Base-by-base conservation (phyloP, 352 stramenopile genomes). In the Phytophthora podocarpi region DNA sequence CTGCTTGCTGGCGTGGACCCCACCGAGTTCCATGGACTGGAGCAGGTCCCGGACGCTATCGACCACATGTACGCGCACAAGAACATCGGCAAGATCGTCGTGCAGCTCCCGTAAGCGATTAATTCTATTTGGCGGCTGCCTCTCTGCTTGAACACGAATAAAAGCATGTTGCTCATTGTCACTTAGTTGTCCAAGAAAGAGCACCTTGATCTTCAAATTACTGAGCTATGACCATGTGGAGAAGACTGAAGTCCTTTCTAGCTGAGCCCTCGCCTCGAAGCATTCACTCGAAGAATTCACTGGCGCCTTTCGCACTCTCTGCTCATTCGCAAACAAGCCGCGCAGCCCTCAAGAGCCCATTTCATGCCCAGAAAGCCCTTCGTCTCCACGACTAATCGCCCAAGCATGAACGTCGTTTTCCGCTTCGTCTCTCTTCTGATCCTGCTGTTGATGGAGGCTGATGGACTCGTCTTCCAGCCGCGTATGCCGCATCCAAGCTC, bases 1-100 rank as follows among this genome's bases (percentile, higher is more conserved):
- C 52, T 87, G 16, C 57, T 76, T 10, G 64, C 73, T 11, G 71
- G 72, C 9, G 64, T 87, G 4, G 78, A 82, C 39, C 40, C 59
- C 8, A 76, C 55, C 8, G 59, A 75, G 24, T 80, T 85, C 40
- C 70, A 78, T 5, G 57, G 67, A 21, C 80, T 93, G 7, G 68
- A 86, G 41, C 46, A 72, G 21, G 66, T 91, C 16, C 41, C 66
- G 0, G 68, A 82, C 12, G 84, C 71, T 37, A 74, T 91, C 30
- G 73, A 82, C 48, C 70, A 86, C 67, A 79, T 91, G 57, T 89
- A 86, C 47, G 70, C 60, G 16, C 74, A 82, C 68, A 84, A 87
- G 36, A 87, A 85, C 37, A 87, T 82, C 18, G 84, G 84, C 59
- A 93, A 93, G 65, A 85, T 93, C 59, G 76, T 87, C 18, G 73